These are phyloP conservation scores for Choanephora cucurbitarum DNA, from an alignment of 371 early-diverging fungal species.

Conservation along the genomic window DNA sequence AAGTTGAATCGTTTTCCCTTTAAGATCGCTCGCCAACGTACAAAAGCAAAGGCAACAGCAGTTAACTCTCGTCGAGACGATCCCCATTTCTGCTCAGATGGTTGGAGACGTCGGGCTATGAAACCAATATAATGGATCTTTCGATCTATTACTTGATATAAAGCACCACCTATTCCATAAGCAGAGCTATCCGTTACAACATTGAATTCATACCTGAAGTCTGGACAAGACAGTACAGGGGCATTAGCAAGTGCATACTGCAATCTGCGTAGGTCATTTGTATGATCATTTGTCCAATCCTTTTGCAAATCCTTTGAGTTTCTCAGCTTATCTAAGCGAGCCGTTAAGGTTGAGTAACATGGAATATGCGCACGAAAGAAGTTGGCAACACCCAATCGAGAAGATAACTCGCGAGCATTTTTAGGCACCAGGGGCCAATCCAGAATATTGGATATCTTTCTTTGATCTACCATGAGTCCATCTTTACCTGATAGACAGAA, in stretches of 20 bases:
- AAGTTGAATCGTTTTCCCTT: slow-evolving; percentile 15
- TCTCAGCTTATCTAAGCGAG: slow-evolving; percentile 27
- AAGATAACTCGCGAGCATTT: slow-evolving; percentile 22
- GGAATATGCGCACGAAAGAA: slow-evolving; percentile 31
- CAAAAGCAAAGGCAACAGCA: slow-evolving; percentile 18
- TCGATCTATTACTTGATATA: slow-evolving; percentile 25
- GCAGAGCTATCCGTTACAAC: slow-evolving; percentile 46
- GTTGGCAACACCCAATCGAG: slow-evolving; percentile 28
- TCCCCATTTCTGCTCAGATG: slow-evolving; percentile 21
- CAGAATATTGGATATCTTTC: slow-evolving; percentile 17
- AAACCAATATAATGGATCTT: slow-evolving; percentile 20
- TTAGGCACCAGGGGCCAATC: slow-evolving; percentile 11
- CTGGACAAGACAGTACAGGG: slow-evolving; percentile 26
- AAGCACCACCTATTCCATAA: slow-evolving; percentile 34
- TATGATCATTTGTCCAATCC: slow-evolving; percentile 11
- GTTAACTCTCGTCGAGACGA: slow-evolving; percentile 17
- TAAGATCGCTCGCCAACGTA: slow-evolving; percentile 20
- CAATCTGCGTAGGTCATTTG: slow-evolving; percentile 1
- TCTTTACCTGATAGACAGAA: slow-evolving; percentile 15
- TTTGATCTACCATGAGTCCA: slow-evolving; percentile 11
- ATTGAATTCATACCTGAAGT: slow-evolving; percentile 23
- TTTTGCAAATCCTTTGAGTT: slow-evolving; percentile 2
- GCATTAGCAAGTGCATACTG: slow-evolving; percentile 4
- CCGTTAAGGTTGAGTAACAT: slow-evolving; percentile 14
- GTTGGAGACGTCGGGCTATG: slow-evolving; percentile 18